phyloP scores from a whole-genome alignment of 2,329 filamentous ascomycete species.

The Hypoxylon sp. region DNA sequence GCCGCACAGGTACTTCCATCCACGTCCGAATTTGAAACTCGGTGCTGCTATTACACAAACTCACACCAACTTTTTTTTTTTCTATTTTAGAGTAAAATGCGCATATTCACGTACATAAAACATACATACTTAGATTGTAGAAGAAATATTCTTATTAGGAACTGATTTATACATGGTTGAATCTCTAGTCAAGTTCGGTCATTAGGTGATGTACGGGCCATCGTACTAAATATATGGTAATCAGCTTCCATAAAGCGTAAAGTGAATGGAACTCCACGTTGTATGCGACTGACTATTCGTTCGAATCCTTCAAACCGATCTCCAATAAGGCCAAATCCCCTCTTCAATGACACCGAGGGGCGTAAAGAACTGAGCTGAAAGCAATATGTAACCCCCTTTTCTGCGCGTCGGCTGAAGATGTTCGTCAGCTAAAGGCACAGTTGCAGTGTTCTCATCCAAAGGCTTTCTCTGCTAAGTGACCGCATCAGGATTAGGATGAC shows the following conservation, averaged over 20 bases:
- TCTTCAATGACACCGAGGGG: conserved; percentile 12
- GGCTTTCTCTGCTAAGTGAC: background rate
- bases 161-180: background rate
- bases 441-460: conserved; percentile 16
- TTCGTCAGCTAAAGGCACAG: conserved; percentile 24
- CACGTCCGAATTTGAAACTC: background rate
- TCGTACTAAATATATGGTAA: conserved; percentile 2
- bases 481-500: background rate
- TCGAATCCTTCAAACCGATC: conserved; percentile 22
- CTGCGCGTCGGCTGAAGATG: conserved; percentile 38
- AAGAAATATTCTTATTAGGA: background rate
- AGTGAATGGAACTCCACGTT: conserved; percentile 27
- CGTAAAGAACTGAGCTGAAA: conserved; percentile 32
- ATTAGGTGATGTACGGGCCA: background rate
- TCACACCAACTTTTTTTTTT: too few species aligned
- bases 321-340: conserved; percentile 11
- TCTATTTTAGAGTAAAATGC: too few species aligned
- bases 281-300: conserved; percentile 7
- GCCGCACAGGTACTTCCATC: background rate
- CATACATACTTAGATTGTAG: background rate
- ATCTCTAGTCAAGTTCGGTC: background rate
- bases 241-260: conserved; percentile 15
- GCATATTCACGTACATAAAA: conserved; percentile 1
- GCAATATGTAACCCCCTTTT: conserved; percentile 38
- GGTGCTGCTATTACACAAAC: background rate